Evolutionary conservation across 2,329 filamentous ascomycete species (phyloP).

Genomic region (Trichoderma afroharzianum): DNA sequence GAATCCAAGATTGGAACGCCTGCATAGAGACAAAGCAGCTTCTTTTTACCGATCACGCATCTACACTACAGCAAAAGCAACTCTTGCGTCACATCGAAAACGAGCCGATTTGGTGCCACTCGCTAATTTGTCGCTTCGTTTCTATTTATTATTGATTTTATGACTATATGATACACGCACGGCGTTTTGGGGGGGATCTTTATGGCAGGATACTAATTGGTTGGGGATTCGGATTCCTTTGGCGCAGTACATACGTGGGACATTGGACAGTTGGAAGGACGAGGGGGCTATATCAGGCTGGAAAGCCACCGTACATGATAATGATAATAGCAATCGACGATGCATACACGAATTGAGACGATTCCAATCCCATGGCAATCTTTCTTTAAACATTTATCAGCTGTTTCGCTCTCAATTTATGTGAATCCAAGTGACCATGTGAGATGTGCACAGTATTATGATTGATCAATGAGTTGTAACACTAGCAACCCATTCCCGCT

Average conservation of each 20-base stretch:
- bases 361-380: not conserved
- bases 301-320: not conserved
- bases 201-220: not conserved
- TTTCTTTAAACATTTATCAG: not conserved
- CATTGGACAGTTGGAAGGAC: not conserved
- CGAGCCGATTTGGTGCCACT: not conserved
- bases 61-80: not conserved
- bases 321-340: not conserved
- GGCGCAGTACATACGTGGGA: not conserved
- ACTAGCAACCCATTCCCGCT: not conserved
- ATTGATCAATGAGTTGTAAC: too few relatives aligned
- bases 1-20: not conserved
- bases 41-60: not conserved
- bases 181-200: conserved; percentile 7
- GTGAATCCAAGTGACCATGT: not conserved
- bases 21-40: not conserved
- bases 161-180: conserved; percentile 17
- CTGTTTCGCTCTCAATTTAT: not conserved
- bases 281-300: not conserved
- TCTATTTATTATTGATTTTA: not conserved
- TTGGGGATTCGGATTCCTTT: not conserved
- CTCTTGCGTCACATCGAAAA: not conserved
- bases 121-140: not conserved
- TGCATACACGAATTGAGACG: not conserved
- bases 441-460: not conserved